Evolutionary conservation across 2,329 filamentous ascomycete species (phyloP), one percentile per base, ranked within the genome.

Genomic region (Ophiostoma populinum): DNA sequence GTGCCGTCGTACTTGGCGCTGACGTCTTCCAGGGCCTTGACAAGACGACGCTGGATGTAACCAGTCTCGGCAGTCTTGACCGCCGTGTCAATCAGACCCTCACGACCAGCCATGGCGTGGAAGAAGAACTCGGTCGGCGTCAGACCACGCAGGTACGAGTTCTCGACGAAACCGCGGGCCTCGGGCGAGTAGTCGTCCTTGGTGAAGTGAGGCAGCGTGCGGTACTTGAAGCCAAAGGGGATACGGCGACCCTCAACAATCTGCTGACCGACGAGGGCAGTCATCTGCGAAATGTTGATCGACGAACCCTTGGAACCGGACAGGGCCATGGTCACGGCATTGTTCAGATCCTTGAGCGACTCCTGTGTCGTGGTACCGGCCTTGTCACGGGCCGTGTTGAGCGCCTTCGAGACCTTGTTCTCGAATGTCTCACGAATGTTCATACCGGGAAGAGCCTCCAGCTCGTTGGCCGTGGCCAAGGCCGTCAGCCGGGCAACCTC

Each of bases 271-370:
- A 99, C 92, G 44, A 95, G 71, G 18, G 90, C 90, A 42, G 86
- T 92, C 90, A 99, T 98, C 58, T 99, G 90, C 12, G 92, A 94
- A 48, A 99, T 95, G 55, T 99, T 99, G 65, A 98, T 95, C 10
- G 83, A 87, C 3, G 90, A 95, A 54, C 90, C 90, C 65, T 99
- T 99, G 46, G 92, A 98, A 50, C 90, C 90, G 40, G 90, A 94
- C 35, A 77, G 75, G 41, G 92, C 85, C 81, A 95, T 99, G 51
- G 85, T 82, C 36, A 92, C 83, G 34, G 87, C 87, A 50, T 95
- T 94, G 67, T 98, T 98, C 49, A 80, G 65, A 57, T 94, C 83
- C 61, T 93, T 94, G 54, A 98, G 61, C 65, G 80, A 85, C 59
- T 83, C 78, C 57, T 92, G 81, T 1, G 90, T 92, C 34, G 76